Percentiles rank a stretch among this genome's conserved stretches.
These are phyloP conservation scores for Skeletonema marinoi DNA, from an alignment of 108 stramenopile genomes.

Conservation along the genomic window DNA sequence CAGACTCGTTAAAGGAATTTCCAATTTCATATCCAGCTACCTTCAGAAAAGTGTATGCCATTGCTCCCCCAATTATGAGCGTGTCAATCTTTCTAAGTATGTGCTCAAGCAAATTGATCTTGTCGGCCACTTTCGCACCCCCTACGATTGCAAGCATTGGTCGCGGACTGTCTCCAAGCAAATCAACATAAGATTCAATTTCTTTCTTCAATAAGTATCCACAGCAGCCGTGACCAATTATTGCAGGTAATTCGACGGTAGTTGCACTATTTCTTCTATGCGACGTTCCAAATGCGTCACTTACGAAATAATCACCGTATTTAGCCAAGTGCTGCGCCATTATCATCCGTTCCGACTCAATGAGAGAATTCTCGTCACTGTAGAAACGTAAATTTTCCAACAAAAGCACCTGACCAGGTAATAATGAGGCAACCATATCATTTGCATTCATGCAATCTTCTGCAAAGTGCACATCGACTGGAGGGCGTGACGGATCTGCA, in stretches of 20 bases:
- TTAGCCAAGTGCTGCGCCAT: slow-evolving; percentile 57
- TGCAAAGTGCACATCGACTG: slow-evolving; percentile 64
- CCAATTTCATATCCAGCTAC: slow-evolving; percentile 83
- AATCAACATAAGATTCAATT: slow-evolving; percentile 84
- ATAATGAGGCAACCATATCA: slow-evolving; percentile 34
- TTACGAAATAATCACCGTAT: slow-evolving; percentile 84
- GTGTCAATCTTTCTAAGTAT: slow-evolving; percentile 90
- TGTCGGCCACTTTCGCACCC: slow-evolving; percentile 98
- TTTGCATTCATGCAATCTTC: slow-evolving; percentile 73
- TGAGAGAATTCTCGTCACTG: slow-evolving; percentile 71
- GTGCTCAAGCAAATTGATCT: slow-evolving; percentile 91
- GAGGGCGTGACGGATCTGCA: slow-evolving; percentile 10
- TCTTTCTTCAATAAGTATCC: slow-evolving; percentile 82
- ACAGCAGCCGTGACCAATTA: slow-evolving; percentile 50
- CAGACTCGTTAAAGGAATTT: slow-evolving; percentile 86
- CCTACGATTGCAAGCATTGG: slow-evolving; percentile 94
- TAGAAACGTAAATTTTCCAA: slow-evolving; percentile 98
- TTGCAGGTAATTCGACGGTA: slow-evolving; percentile 57
- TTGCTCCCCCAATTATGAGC: slow-evolving; percentile 93
- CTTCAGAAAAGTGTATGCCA: slow-evolving; percentile 98
- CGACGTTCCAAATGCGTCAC: slow-evolving; percentile 99
- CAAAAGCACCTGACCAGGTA: slow-evolving; percentile 71
- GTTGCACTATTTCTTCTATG: slow-evolving; percentile 89
- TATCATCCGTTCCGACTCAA: slow-evolving; percentile 17
- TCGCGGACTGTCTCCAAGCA: slow-evolving; percentile 58